Base-by-base conservation (phyloP, 1,284 basidiomycete genomes). In the Puccinia polysora region DNA sequence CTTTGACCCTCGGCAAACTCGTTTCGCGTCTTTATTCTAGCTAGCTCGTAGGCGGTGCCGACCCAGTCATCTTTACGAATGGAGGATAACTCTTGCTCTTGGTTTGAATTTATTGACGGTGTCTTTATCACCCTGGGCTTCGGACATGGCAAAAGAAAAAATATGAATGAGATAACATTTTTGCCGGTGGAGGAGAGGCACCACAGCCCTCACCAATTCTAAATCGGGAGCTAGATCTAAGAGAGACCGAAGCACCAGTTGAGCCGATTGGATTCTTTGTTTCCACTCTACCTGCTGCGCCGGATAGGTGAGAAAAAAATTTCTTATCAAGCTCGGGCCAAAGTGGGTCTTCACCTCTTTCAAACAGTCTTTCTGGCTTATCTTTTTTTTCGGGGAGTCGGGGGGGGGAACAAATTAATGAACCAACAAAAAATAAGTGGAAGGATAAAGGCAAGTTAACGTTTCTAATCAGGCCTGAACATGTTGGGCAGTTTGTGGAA, bases 51-150 rank as follows among this genome's bases (percentile, higher is more conserved):
- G 10, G 45, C 8, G 5, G 50, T 67, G 12, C 34, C 34, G 2
- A 67, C 65, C 38, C 53, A 55, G 23, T 45, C 45, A 10, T 38
- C 49, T 1, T n/a, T 7, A 2, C 36, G 18, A 23, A 67, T 43
- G 2, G 50, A 32, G 12, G 47, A 7, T 4, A 67, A 36, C 30
- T 67, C 65, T 56, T 34, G 20, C 10, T 1, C 2, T 53, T 67
- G 65, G 25, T 67, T 25, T 7, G 12, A 4, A 8, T 67, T 52
- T 4, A 53, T 43, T 12, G 65, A 38, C 10, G 52, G 65, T 38
- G 36, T 36, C 40, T 55, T 52, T 18, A 67, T 55, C 36, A 28
- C 36, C 28, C 28, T 4, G 6, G 50, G 38, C 34, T 43, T 7
- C 28, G 52, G n/a, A 53, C 25, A 8, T 25, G n/a, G n/a, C 40